Percentiles rank a stretch among this genome's conserved stretches.
Conservation (phyloP, 2,329 filamentous ascomycete genomes). For the Curvularia eragrostidis region DNA sequence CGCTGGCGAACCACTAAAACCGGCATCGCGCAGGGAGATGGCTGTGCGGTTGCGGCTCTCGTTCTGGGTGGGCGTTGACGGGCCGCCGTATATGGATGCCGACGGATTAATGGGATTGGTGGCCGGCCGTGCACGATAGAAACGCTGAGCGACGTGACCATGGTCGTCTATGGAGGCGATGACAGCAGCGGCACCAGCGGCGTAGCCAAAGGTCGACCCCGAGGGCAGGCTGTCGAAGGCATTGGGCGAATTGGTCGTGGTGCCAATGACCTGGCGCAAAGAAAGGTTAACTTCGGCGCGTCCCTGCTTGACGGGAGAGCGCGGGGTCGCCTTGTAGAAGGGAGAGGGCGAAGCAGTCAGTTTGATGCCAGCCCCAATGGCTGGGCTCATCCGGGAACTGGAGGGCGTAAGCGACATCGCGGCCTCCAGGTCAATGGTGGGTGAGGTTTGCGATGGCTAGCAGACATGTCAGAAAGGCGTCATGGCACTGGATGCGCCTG, state of each 20-base stretch:
- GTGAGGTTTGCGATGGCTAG: conserved; percentile 30
- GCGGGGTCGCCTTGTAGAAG: conserved; percentile 63
- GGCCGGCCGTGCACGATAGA: conserved; percentile 83
- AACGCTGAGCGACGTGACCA: conserved; percentile 73
- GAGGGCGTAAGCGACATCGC: conserved; percentile 51
- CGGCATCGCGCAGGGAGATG: conserved; percentile 59
- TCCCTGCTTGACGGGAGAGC: conserved; percentile 65
- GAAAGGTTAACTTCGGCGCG: conserved; percentile 63
- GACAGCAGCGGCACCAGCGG: conserved; percentile 91
- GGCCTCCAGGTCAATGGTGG: conserved; percentile 37
- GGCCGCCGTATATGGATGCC: conserved; percentile 59
- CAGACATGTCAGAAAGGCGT: conserved; percentile 39
- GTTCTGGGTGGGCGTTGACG: conserved; percentile 61
- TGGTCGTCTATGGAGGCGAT: conserved; percentile 79
- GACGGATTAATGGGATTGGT: conserved; percentile 70
- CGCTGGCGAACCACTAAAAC: conserved; percentile 51
- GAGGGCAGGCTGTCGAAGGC: conserved; percentile 83
- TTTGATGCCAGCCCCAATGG: conserved; percentile 49
- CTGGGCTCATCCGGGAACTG: conserved; percentile 50
- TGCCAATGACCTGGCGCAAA: conserved; percentile 85
- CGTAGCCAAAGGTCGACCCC: conserved; percentile 79
- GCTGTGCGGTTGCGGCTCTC: conserved; percentile 65
- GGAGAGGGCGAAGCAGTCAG: conserved; percentile 75
- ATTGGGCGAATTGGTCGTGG: conserved; percentile 82
- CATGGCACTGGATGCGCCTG: conserved; percentile 34